Evolutionary conservation across 805 yeast genomes (phyloP), one percentile per base, ranked within the genome.

Genomic region (Candida nanaspora): DNA sequence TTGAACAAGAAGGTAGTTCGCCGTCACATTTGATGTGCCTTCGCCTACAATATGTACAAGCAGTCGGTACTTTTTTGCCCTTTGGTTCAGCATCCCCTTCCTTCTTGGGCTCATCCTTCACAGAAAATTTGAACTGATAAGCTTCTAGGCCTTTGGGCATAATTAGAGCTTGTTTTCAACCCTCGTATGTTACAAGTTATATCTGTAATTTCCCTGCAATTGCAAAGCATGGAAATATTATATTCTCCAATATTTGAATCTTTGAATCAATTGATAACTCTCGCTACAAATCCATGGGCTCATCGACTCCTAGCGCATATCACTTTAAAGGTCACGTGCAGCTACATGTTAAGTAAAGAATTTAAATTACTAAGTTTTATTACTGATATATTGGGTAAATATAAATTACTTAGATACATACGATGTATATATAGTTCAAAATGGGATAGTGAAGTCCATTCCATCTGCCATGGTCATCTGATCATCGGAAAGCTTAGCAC

Each of bases 21-120:
- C 86, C 85, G 4, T 85, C 83, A 51, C 89, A 82, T 43, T 80
- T 71, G 36, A 80, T 75, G 54, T 82, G 89, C 40, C 86, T 68
- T 33, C 73, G 68, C 25, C 87, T 68, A 53, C 89, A 82, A 32
- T 84, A 60, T 1, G 73, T 70, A 53, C 88, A 82, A 14, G 55
- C 52, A 5, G 36, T 21, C 22, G 11, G 41, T 23, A 33, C 28
- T 35, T 39, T 46, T 45, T 36, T 44, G 7, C n/a, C 38, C 28
- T 22, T 33, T 14, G 5, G 30, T 22, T 21, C 30, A 5, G 32
- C 11, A 4, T 3, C 14, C 15, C 14, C 11, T n/a, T 25, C 21
- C 18, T 21, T 20, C 35, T 20, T 20, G 18, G 18, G 11, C 27
- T 20, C 27, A n/a, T 33, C 19, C 37, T 31, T 42, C 15, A 42